These are phyloP conservation scores for Puccinia triticina DNA, from an alignment of 1,284 basidiomycete genomes.

Conservation along the genomic window DNA sequence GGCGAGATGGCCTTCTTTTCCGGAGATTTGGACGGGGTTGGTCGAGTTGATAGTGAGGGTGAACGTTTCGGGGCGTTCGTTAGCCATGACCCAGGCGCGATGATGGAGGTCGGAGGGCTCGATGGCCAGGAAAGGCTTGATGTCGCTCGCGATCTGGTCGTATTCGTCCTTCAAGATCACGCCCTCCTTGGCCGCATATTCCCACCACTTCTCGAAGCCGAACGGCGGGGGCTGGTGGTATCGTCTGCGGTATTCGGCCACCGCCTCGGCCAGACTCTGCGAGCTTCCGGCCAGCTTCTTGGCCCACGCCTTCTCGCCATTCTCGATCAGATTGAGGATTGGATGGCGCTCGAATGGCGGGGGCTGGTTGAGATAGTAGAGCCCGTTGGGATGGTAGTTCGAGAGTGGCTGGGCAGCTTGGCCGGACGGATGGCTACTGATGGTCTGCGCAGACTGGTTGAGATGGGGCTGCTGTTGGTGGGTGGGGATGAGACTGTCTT, in stretches of 20 bases:
- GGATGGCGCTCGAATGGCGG: conserved; percentile 34
- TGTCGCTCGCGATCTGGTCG: conserved; percentile 43
- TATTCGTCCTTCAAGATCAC: conserved; percentile 52
- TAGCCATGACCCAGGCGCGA: conserved; percentile 46
- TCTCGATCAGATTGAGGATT: conserved; percentile 34
- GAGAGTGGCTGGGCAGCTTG: not conserved
- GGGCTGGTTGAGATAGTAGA: not conserved
- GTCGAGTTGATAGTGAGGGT: conserved; percentile 35
- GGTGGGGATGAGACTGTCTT: conserved; percentile 36
- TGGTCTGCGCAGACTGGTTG: not conserved
- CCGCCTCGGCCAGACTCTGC: conserved; percentile 21
- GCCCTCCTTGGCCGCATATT: conserved; percentile 17
- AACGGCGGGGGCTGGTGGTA: conserved; percentile 42
- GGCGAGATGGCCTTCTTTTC: conserved; percentile 30
- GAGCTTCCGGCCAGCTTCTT: conserved; percentile 24
- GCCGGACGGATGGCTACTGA: not conserved
- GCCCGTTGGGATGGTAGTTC: conserved; percentile 34
- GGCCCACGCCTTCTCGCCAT: conserved; percentile 29
- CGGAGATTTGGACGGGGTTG: conserved; percentile 1
- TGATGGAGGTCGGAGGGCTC: conserved; percentile 33
- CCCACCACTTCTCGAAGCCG: conserved; percentile 50
- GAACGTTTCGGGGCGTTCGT: conserved; percentile 50
- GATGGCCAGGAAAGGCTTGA: conserved; percentile 45
- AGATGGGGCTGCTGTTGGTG: not conserved
- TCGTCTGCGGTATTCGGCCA: conserved; percentile 35